These are phyloP conservation scores for Entoloma clypeatum DNA, from an alignment of 1,284 basidiomycete species.

Conservation along the genomic window DNA sequence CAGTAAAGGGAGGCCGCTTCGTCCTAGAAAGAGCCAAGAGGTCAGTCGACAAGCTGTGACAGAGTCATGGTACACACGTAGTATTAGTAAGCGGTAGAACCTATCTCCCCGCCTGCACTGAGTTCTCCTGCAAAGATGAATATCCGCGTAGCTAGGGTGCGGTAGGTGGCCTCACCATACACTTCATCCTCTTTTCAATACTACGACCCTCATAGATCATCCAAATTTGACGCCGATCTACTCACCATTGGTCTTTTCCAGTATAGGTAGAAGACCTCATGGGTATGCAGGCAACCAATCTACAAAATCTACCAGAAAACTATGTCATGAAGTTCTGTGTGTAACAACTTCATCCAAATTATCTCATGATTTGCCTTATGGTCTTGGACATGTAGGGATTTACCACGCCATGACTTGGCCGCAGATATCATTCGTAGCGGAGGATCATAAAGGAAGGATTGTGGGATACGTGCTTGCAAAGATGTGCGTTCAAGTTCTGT, in stretches of 20 bases:
- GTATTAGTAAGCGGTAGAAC: no score
- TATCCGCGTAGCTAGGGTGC: constrained; percentile 22
- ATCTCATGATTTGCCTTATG: neutral
- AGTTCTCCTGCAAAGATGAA: no score
- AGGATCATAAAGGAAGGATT: constrained; percentile 83
- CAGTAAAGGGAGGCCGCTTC: no score
- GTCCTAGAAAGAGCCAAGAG: no score
- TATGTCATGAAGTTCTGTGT: constrained; percentile 85
- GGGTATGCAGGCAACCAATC: constrained; percentile 79
- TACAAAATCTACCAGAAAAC: constrained; percentile 86
- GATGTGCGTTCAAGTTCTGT: constrained; percentile 54
- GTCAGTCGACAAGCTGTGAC: no score
- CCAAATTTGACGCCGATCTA: neutral
- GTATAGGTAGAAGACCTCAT: constrained; percentile 63
- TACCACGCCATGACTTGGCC: constrained; percentile 93
- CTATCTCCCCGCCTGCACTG: no score
- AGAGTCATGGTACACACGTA: no score
- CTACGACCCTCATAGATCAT: neutral
- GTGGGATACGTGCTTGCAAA: constrained; percentile 95
- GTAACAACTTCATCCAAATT: constrained; percentile 22
- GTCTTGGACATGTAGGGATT: constrained; percentile 54
- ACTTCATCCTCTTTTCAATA: neutral
- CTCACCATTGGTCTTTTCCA: constrained; percentile 5
- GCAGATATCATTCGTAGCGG: constrained; percentile 90
- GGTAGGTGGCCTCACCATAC: constrained; percentile 12